Evolutionary conservation across 148 eudicot genomes (phyloP), one percentile per base, ranked within the genome.

Genomic region (Silene conica): DNA sequence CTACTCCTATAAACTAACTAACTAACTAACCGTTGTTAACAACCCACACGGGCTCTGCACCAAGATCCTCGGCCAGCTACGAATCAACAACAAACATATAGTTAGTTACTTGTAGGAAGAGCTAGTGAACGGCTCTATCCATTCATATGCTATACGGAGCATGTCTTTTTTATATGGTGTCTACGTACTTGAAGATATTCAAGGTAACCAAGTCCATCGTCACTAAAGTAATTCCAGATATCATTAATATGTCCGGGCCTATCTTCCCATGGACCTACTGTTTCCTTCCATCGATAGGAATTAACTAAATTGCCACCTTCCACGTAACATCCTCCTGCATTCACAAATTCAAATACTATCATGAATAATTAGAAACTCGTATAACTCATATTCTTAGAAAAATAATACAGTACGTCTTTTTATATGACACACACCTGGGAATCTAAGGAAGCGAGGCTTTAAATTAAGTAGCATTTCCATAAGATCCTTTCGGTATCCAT

Each of bases 11-110:
- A n/a, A n/a, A n/a, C n/a, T n/a, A n/a, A n/a, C n/a, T n/a, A 45
- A 23, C 28, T 26, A 26, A 26, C 71, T 34, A 80, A 93, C 97
- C 98, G 74, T 76, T 88, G 81, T 94, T 89, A 69, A 91, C 82
- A 12, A 94, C 97, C 98, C 98, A 93, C 19, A 91, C 77, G 8
- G 98, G 95, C 60, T 74, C 77, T 74, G 89, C 90, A 48, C 87
- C 92, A 71, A 93, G 85, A 79, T 93, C 98, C 80, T 93, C 97
- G 18, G 97, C 95, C 72, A 91, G 82, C 98, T 93, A 80, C 34
- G 31, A 8, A 46, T 8, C 52, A 46, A 46, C 52, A 12, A 74
- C 67, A 46, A 8, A 46, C 52, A 46, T 12, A 46, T 12, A 31
- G 4, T 31, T 31, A 31, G 34, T 31, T 31, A 31, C 4, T 31